Evolutionary conservation across 805 yeast species (phyloP).

Genomic region (Saccharomycopsis malanga): DNA sequence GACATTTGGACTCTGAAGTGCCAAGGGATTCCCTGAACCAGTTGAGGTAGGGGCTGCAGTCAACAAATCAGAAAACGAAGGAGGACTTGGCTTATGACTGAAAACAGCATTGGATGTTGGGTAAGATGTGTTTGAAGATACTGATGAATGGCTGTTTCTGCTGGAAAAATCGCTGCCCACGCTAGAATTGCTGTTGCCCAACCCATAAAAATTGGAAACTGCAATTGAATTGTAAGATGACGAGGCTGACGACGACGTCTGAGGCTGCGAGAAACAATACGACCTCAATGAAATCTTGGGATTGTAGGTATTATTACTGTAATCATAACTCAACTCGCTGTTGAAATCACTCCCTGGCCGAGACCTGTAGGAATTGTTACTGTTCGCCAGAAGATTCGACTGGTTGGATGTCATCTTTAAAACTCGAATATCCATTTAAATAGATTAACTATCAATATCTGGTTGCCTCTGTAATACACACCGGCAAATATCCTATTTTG

Average conservation of each 20-base stretch:
- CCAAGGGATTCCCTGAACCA: background rate
- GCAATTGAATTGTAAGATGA: background rate
- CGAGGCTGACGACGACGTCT: background rate
- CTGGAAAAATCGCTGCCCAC: no score
- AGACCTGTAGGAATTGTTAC: no score
- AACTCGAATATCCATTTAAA: background rate
- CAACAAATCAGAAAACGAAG: background rate
- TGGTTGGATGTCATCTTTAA: background rate
- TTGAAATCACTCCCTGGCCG: constrained; percentile 17
- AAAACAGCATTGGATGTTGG: background rate
- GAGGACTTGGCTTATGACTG: background rate
- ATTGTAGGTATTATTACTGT: constrained; percentile 20
- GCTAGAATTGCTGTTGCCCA: background rate
- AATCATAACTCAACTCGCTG: constrained; percentile 18
- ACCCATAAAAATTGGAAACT: background rate
- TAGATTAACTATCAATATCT: no score
- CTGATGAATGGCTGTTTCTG: background rate
- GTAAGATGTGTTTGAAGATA: background rate
- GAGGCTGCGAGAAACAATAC: constrained; percentile 14
- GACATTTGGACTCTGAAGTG: background rate
- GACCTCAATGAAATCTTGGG: constrained; percentile 21
- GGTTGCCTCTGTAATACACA: no score
- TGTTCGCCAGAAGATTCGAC: no score
- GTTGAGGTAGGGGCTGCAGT: background rate
- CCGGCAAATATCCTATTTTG: no score